A percentile compares a stretch with the other conserved stretches of the same genome.
Evolutionary conservation across 805 yeast species (phyloP).

Genomic region (Kodamaea jinghongensis): DNA sequence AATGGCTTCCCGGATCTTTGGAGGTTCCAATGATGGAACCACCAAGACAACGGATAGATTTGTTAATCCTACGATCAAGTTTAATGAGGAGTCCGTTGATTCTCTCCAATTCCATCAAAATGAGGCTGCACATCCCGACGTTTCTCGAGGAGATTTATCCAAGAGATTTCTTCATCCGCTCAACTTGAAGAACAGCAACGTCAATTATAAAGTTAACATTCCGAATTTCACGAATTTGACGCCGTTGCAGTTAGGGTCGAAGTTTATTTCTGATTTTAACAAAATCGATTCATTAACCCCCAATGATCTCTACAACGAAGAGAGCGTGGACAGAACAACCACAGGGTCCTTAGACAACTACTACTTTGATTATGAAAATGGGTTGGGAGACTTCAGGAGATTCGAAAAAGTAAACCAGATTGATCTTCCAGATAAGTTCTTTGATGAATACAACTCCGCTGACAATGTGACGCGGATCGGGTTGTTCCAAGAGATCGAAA

Average conservation of each 20-base stretch:
- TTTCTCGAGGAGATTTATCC: slow-evolving; percentile 20
- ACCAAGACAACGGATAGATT: no score
- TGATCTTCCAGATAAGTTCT: slow-evolving; percentile 76
- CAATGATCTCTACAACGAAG: slow-evolving; percentile 52
- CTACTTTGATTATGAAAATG: slow-evolving; percentile 47
- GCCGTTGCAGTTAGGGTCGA: slow-evolving; percentile 58
- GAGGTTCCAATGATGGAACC: no score
- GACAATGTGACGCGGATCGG: slow-evolving; percentile 78
- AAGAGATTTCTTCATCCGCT: slow-evolving; percentile 35
- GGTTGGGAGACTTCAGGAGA: slow-evolving; percentile 59
- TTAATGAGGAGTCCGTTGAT: slow-evolving; percentile 22
- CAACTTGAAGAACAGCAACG: slow-evolving; percentile 36
- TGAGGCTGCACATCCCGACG: slow-evolving; percentile 15
- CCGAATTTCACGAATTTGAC: slow-evolving; percentile 51
- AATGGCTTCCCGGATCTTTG: no score
- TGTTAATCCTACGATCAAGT: slow-evolving; percentile 30
- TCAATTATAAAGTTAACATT: slow-evolving; percentile 42
- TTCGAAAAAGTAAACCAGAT: slow-evolving; percentile 69
- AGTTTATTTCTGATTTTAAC: slow-evolving; percentile 58
- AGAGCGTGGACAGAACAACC: slow-evolving; percentile 47
- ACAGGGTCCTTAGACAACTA: slow-evolving; percentile 58
- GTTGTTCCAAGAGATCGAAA: slow-evolving; percentile 69
- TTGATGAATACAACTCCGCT: slow-evolving; percentile 66
- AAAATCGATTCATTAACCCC: slow-evolving; percentile 58
- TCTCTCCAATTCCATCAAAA: slow-evolving; percentile 21